Evolutionary conservation across 225 moss, liverwort and hornwort species (phyloP).

Genomic region (Asterella californica): DNA sequence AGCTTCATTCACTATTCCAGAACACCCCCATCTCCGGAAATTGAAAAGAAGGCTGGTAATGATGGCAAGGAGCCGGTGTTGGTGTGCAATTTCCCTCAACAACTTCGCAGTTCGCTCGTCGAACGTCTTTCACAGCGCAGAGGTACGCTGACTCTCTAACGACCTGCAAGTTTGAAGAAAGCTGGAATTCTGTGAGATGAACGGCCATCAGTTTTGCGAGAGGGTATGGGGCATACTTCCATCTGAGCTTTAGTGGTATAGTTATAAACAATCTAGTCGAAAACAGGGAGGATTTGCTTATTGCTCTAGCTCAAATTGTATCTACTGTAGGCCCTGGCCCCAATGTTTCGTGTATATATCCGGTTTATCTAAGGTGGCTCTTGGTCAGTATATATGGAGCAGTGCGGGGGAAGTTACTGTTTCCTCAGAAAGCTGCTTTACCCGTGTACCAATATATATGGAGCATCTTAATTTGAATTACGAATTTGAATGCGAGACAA

Average conservation of each 20-base stretch:
- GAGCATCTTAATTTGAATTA: not conserved
- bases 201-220: not conserved
- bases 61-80: slow-evolving; percentile 76
- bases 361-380: too few relatives aligned
- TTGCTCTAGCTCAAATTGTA: too few relatives aligned
- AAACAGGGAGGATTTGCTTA: too few relatives aligned
- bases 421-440: too few relatives aligned
- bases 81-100: slow-evolving; percentile 77
- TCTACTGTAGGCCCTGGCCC: too few relatives aligned
- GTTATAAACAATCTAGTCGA: too few relatives aligned
- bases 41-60: slow-evolving; percentile 41
- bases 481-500: not conserved
- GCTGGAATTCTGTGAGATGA: not conserved
- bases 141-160: slow-evolving; percentile 18
- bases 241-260: not conserved
- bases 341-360: too few relatives aligned
- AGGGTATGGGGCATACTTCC: not conserved
- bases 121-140: slow-evolving; percentile 34
- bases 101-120: slow-evolving; percentile 57
- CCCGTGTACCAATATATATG: not conserved
- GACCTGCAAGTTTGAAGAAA: not conserved
- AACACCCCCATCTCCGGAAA: slow-evolving; percentile 49
- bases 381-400: too few relatives aligned
- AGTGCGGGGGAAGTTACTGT: too few relatives aligned
- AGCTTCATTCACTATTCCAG: slow-evolving; percentile 32